A percentile compares a stretch with the other conserved stretches of the same genome.
Conservation (phyloP, 179 eudicot genomes). For the Silene vulgaris region DNA sequence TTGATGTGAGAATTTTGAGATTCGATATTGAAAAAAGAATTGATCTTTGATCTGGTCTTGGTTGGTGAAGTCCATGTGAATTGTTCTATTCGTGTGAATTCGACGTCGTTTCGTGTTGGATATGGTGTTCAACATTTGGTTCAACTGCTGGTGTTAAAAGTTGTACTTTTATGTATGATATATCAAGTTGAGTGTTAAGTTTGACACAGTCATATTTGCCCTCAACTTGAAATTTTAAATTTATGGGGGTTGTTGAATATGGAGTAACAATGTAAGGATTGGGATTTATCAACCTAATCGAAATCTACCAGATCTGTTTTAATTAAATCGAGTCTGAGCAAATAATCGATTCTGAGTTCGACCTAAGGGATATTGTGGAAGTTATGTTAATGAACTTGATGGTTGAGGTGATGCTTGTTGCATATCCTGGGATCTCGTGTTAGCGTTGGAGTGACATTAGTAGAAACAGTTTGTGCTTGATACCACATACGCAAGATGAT, state of each 20-base stretch:
- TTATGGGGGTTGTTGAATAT: neutral
- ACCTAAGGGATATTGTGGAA: neutral
- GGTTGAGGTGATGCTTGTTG: neutral
- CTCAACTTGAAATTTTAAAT: neutral
- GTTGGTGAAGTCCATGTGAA: neutral
- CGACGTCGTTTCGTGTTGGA: constrained; percentile 10
- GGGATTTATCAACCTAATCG: neutral
- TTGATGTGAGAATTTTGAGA: neutral
- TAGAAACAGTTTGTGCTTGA: neutral
- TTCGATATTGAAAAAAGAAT: neutral
- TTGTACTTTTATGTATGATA: neutral
- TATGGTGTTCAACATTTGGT: neutral
- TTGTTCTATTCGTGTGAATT: constrained; percentile 1
- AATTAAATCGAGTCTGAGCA: too few relatives aligned
- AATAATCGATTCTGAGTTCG: too few relatives aligned
- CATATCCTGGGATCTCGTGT: neutral
- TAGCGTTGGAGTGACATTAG: neutral
- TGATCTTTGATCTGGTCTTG: constrained; percentile 5
- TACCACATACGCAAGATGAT: neutral
- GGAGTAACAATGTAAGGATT: neutral
- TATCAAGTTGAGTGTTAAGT: neutral
- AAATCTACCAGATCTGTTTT: neutral
- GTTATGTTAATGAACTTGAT: neutral
- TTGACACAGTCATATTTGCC: neutral
- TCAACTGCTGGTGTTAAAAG: neutral